Conservation (phyloP, 2,329 filamentous ascomycete species). For the Pseudocercospora fuligena region DNA sequence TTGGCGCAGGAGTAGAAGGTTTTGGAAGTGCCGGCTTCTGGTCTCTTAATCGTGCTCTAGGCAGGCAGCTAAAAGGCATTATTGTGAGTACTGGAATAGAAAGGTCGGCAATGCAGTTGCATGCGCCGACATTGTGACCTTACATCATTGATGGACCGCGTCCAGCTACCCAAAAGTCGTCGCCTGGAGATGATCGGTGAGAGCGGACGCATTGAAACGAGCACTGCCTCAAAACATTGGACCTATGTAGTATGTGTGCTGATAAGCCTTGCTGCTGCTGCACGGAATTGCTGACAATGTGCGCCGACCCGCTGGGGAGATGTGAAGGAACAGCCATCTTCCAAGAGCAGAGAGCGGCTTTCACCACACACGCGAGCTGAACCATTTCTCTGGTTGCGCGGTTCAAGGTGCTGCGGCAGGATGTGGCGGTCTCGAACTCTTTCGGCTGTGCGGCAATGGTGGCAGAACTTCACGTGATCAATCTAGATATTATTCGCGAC, state of each 20-base stretch:
- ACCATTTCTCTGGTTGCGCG: background rate
- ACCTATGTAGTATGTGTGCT: background rate
- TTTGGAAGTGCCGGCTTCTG: background rate
- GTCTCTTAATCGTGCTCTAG: background rate
- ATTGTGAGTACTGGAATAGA: background rate
- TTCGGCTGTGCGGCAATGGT: background rate
- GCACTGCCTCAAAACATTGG: background rate
- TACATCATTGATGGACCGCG: background rate
- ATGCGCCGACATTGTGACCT: background rate
- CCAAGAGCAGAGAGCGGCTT: background rate
- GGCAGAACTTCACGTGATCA: no score
- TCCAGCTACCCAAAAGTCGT: background rate
- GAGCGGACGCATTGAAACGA: background rate
- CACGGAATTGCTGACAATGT: background rate
- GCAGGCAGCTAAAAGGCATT: background rate
- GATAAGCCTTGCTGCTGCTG: background rate
- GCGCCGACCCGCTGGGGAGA: background rate
- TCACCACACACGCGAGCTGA: background rate
- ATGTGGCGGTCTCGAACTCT: conserved; percentile 1
- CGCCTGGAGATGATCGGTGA: conserved; percentile 1
- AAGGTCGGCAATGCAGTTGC: background rate
- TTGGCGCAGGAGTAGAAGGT: conserved; percentile 8
- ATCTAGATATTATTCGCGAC: no score
- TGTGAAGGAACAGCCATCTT: background rate
- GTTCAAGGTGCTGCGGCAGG: background rate